Evolutionary conservation across 305 asterid genomes (phyloP), one percentile per base, ranked within the genome.

Genomic region (Petunia hybrid): DNA sequence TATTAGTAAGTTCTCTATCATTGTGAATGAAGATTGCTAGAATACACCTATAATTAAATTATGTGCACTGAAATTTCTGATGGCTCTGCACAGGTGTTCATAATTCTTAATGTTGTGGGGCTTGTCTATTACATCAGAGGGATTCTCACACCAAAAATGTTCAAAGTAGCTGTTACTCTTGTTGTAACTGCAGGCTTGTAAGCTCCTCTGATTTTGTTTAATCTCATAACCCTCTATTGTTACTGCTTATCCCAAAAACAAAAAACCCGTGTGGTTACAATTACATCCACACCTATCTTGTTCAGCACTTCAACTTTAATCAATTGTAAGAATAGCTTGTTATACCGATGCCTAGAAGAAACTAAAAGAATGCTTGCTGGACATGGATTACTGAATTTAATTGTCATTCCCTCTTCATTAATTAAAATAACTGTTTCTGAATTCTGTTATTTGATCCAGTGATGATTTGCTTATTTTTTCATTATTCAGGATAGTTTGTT

Each of bases 101-200:
- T 94, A 83, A 86, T 94, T 65, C 84, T 94, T 84, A 96, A 94
- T 83, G 97, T 94, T 12, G 95, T 93, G 88, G 97, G 97, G 83
- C 93, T 94, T 88, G 95, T 91, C 77, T 91, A 91, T 86, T 90
- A 94, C 82, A 88, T 94, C 90, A 94, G 87, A 85, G 98, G 97
- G 84, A 89, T 93, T 79, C 93, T 94, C 84, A 85, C 97, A 41
- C 97, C 94, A 39, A 89, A 87, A 88, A 94, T 94, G 97, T 94
- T 94, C 92, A 94, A 91, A 92, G 94, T 94, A 80, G 97, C 97
- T 43, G 98, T 94, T 78, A 91, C 97, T 63, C 93, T 94, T 84
- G 95, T 94, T 70, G 85, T 94, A 81, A 85, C 95, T 2, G 85
- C 88, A 81, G 97, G 97, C 87, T 84, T 94, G 98, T 94, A 91